Conservation (phyloP, 371 early-diverging fungal genomes). For the Mucor irregularis region DNA sequence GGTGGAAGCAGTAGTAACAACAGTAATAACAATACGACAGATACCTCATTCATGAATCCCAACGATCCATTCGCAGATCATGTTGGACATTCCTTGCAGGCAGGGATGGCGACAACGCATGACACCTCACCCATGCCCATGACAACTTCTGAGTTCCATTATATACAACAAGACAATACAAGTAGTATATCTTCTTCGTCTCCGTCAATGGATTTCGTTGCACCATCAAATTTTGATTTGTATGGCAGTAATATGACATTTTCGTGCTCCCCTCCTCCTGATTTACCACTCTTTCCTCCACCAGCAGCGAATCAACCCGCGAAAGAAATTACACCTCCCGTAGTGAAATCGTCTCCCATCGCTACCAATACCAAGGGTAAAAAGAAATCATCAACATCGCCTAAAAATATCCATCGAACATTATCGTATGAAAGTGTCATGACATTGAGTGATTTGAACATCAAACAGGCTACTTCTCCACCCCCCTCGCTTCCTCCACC, state of each 20-base stretch:
- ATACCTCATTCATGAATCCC: background rate
- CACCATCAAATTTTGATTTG: slow-evolving; percentile 10
- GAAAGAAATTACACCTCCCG: no score
- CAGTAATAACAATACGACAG: no score
- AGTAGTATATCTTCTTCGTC: slow-evolving; percentile 16
- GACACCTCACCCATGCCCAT: background rate
- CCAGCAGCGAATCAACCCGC: no score
- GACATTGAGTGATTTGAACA: slow-evolving; percentile 8
- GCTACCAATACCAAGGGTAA: background rate
- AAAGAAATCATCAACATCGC: background rate
- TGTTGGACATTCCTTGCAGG: slow-evolving; percentile 2
- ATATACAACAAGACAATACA: background rate
- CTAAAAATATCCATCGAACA: slow-evolving; percentile 10
- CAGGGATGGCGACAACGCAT: slow-evolving; percentile 1
- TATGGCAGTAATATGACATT: background rate
- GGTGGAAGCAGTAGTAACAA: no score
- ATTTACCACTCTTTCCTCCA: slow-evolving; percentile 3
- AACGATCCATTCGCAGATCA: background rate
- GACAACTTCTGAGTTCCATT: slow-evolving; percentile 1
- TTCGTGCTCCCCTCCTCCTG: slow-evolving; percentile 11
- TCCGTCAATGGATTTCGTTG: slow-evolving; percentile 13
- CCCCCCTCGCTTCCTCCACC: slow-evolving; percentile 2
- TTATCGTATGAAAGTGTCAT: slow-evolving; percentile 26
- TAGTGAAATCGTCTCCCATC: background rate
- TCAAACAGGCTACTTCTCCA: background rate